Conservation (phyloP, 2,329 filamentous ascomycete genomes). For the Blumeriella jaapii region DNA sequence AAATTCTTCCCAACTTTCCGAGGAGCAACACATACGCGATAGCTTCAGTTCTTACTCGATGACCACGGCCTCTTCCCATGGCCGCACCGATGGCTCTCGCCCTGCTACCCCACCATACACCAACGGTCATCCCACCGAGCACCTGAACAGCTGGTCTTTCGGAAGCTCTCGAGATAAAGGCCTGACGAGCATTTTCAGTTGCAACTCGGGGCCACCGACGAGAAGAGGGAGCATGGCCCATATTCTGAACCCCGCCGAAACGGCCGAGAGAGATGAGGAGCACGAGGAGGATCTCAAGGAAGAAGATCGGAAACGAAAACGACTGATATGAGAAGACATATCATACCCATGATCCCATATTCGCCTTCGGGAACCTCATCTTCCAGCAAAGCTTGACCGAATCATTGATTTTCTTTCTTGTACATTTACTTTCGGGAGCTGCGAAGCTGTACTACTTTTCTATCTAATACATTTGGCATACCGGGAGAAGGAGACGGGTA, state of each 20-base stretch:
- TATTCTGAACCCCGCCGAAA: constrained; percentile 59
- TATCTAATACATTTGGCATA: too few relatives aligned
- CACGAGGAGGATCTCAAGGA: constrained; percentile 50
- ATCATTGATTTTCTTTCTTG: too few relatives aligned
- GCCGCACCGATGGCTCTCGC: constrained; percentile 21
- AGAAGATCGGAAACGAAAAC: constrained; percentile 49
- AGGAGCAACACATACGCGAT: constrained; percentile 52
- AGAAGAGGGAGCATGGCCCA: constrained; percentile 60
- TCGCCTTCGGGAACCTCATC: too few relatives aligned
- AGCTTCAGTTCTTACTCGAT: constrained; percentile 53
- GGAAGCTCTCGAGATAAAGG: constrained; percentile 23
- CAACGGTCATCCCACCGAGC: constrained; percentile 23
- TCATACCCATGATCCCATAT: background rate
- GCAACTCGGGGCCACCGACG: constrained; percentile 48
- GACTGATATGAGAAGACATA: constrained; percentile 34
- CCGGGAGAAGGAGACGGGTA: too few relatives aligned
- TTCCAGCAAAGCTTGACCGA: too few relatives aligned
- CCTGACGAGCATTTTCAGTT: constrained; percentile 24
- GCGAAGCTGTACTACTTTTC: too few relatives aligned
- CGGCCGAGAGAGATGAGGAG: constrained; percentile 52
- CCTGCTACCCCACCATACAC: constrained; percentile 26
- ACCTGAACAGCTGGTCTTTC: constrained; percentile 27
- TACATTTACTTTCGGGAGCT: too few relatives aligned
- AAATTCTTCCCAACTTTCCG: constrained; percentile 31
- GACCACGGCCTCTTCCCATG: constrained; percentile 23